phyloP scores from a whole-genome alignment of 495 filamentous ascomycete genomes.

The Apiosordaria backusii region DNA sequence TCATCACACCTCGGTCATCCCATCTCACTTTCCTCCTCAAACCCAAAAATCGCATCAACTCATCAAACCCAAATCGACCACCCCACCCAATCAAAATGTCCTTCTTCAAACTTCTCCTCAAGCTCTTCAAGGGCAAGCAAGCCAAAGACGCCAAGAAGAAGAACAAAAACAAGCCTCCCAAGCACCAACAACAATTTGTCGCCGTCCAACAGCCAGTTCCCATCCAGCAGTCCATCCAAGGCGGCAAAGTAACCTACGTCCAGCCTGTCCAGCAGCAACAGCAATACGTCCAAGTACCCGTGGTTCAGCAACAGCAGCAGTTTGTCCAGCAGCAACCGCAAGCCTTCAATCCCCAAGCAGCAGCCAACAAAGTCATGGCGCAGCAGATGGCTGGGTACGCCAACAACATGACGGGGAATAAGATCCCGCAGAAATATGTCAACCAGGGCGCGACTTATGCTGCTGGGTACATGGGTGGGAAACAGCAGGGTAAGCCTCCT shows the following conservation, averaged over 20 bases:
- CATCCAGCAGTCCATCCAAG: slow-evolving; percentile 3
- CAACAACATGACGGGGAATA: not conserved
- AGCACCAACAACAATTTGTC: not conserved
- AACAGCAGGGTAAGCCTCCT: slow-evolving; percentile 3
- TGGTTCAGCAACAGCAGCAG: not conserved
- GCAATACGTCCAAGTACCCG: not conserved
- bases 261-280: not conserved
- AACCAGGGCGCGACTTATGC: not conserved
- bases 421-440: slow-evolving; percentile 1
- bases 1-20: not conserved
- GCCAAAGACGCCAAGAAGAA: slow-evolving; percentile 7
- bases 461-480: not conserved
- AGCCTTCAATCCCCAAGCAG: not conserved
- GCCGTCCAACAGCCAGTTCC: slow-evolving; percentile 1
- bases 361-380: slow-evolving; percentile 3
- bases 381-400: slow-evolving; percentile 1
- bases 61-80: not conserved
- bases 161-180: not conserved
- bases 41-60: not conserved
- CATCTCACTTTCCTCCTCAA: not conserved
- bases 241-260: not conserved
- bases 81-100: not conserved
- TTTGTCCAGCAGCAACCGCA: not conserved
- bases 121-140: slow-evolving; percentile 10
- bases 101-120: slow-evolving; percentile 3